These are phyloP conservation scores for Exophiala spinifera DNA, from an alignment of 2,329 filamentous ascomycete genomes.

Conservation along the genomic window DNA sequence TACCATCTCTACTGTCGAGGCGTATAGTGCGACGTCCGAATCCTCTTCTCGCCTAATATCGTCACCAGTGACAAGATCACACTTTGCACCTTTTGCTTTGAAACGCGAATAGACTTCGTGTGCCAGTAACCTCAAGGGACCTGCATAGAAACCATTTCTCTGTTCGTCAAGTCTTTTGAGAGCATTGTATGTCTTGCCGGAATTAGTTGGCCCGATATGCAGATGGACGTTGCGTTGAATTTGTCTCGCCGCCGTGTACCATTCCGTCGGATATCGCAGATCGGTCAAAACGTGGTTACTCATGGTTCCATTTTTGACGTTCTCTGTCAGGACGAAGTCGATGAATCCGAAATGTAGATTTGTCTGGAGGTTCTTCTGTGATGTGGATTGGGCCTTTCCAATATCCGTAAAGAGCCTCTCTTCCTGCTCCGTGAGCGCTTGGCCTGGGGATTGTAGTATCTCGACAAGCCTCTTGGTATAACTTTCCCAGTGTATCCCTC, in stretches of 20 bases:
- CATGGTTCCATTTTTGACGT: conserved; percentile 3
- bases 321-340: conserved; percentile 21
- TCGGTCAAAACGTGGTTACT: conserved; percentile 11
- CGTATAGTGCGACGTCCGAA: conserved; percentile 55
- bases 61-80: conserved; percentile 85
- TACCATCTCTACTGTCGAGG: conserved; percentile 94
- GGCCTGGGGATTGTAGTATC: background rate
- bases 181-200: conserved; percentile 95
- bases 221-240: conserved; percentile 82
- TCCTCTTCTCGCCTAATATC: conserved; percentile 70
- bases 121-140: conserved; percentile 80
- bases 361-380: conserved; percentile 15
- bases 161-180: conserved; percentile 77
- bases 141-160: conserved; percentile 79
- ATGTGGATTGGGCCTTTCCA: conserved; percentile 5
- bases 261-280: conserved; percentile 82
- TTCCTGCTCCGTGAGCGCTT: background rate
- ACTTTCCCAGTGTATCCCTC: conserved; percentile 9
- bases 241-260: conserved; percentile 80
- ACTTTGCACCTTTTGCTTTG: conserved; percentile 69
- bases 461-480: conserved; percentile 12
- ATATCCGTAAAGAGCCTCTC: conserved; percentile 14
- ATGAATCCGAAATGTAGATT: conserved; percentile 27
- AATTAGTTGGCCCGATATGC: conserved; percentile 95
- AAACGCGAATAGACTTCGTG: conserved; percentile 94